Evolutionary conservation across 257 asterid species (phyloP).

Genomic region (Ehretia macrophylla): DNA sequence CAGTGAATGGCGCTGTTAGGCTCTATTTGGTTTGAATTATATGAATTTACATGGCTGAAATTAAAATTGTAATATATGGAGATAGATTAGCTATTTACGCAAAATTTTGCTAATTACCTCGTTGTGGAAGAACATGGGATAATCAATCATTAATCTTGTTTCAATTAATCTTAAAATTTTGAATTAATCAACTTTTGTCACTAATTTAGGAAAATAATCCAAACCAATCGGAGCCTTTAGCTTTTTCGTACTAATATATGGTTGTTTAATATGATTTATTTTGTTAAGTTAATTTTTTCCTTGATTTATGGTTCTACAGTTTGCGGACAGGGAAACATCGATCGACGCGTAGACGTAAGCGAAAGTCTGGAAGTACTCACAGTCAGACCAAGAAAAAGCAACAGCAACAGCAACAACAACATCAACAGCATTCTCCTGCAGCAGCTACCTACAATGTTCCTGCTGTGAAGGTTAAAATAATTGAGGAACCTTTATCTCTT

Average conservation of each 20-base stretch:
- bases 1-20: too few species aligned
- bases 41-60: too few species aligned
- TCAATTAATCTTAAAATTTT: not conserved
- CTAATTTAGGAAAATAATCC: too few species aligned
- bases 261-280: not conserved
- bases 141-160: not conserved
- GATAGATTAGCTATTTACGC: not conserved
- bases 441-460: slow-evolving; percentile 49
- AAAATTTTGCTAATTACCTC: not conserved
- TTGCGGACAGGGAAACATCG: slow-evolving; percentile 44
- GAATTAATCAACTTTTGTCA: too few species aligned
- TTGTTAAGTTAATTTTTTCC: not conserved
- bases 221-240: not conserved
- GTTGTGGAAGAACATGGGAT: not conserved
- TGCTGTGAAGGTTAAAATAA: slow-evolving; percentile 33
- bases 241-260: not conserved
- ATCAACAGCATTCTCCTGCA: slow-evolving; percentile 34
- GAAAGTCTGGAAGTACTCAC: slow-evolving; percentile 46
- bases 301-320: slow-evolving; percentile 32
- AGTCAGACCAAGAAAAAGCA: slow-evolving; percentile 61
- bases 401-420: slow-evolving; percentile 25
- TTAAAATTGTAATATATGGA: too few species aligned
- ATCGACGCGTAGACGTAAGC: slow-evolving; percentile 64
- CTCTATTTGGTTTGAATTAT: not conserved
- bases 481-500: slow-evolving; percentile 31